These are phyloP conservation scores for Scheffersomyces titani DNA, from an alignment of 1,139 yeast genomes.

Conservation along the genomic window DNA sequence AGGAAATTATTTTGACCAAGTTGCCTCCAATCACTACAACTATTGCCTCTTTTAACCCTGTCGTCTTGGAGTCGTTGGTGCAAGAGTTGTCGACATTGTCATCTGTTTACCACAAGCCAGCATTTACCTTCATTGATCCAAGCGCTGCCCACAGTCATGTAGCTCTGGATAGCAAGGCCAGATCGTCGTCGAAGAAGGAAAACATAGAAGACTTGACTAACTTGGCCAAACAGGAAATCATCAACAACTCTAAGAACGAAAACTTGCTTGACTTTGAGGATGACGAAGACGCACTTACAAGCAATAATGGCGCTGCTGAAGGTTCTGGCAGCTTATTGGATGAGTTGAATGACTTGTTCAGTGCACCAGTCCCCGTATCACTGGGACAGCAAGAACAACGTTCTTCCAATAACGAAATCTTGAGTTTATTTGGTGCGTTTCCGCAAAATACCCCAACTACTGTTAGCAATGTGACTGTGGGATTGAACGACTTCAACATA, in stretches of 20 bases:
- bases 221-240: slow-evolving; percentile 76
- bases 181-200: slow-evolving; percentile 25
- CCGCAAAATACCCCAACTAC: slow-evolving; percentile 8
- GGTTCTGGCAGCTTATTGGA: slow-evolving; percentile 44
- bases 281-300: slow-evolving; percentile 42
- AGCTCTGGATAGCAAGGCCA: slow-evolving; percentile 22
- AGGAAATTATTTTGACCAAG: slow-evolving; percentile 57
- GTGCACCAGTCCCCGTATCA: slow-evolving; percentile 28
- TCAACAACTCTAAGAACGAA: slow-evolving; percentile 68
- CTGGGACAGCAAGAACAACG: slow-evolving; percentile 6
- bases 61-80: slow-evolving; percentile 65
- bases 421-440: slow-evolving; percentile 39
- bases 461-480: slow-evolving; percentile 13
- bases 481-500: slow-evolving; percentile 22
- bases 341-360: slow-evolving; percentile 70
- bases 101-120: slow-evolving; percentile 87
- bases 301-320: slow-evolving; percentile 18
- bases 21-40: slow-evolving; percentile 75
- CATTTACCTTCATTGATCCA: slow-evolving; percentile 60
- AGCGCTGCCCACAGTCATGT: slow-evolving; percentile 28
- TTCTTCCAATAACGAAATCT: slow-evolving; percentile 40
- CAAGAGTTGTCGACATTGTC: slow-evolving; percentile 83
- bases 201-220: slow-evolving; percentile 75
- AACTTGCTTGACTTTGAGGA: slow-evolving; percentile 82
- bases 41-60: slow-evolving; percentile 69